A percentile compares a stretch with the other conserved stretches of the same genome.
These are phyloP conservation scores for Coprinellus micaceus DNA, from an alignment of 768 basidiomycete species.

Conservation along the genomic window DNA sequence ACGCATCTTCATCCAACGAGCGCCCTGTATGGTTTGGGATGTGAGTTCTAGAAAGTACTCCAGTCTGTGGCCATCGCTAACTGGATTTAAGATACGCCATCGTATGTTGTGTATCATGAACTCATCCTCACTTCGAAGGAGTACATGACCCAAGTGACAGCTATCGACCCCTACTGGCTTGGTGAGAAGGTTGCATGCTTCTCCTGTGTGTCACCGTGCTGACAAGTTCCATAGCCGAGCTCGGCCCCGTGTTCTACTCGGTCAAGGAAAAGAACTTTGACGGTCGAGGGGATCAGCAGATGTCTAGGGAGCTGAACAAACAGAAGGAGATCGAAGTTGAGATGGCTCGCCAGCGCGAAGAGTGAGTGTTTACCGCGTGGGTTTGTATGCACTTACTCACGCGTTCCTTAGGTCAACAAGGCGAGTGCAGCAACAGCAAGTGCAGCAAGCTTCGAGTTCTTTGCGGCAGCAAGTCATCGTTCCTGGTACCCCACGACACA, in stretches of 20 bases:
- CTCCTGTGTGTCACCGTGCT: not conserved
- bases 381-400: not conserved
- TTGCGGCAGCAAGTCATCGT: conserved; percentile 65
- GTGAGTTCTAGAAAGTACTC: conserved; percentile 41
- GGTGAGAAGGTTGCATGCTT: conserved; percentile 44
- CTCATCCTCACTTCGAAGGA: conserved; percentile 92
- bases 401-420: conserved; percentile 29
- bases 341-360: conserved; percentile 81
- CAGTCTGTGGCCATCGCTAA: not conserved
- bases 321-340: conserved; percentile 88
- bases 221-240: conserved; percentile 57
- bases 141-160: conserved; percentile 99
- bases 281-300: conserved; percentile 71
- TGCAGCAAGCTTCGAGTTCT: conserved; percentile 50
- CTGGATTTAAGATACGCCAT: conserved; percentile 74
- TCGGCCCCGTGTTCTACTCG: conserved; percentile 95
- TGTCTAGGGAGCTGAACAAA: conserved; percentile 89
- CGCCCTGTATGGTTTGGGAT: conserved; percentile 93
- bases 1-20: conserved; percentile 97
- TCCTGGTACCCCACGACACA: conserved; percentile 76
- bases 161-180: conserved; percentile 96
- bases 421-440: conserved; percentile 55
- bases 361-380: conserved; percentile 39
- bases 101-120: conserved; percentile 97
- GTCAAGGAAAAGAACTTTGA: conserved; percentile 98